A percentile compares a stretch with the other conserved stretches of the same genome.
phyloP scores from a whole-genome alignment of 2,329 filamentous ascomycete genomes.

The Sporothrix humicola region DNA sequence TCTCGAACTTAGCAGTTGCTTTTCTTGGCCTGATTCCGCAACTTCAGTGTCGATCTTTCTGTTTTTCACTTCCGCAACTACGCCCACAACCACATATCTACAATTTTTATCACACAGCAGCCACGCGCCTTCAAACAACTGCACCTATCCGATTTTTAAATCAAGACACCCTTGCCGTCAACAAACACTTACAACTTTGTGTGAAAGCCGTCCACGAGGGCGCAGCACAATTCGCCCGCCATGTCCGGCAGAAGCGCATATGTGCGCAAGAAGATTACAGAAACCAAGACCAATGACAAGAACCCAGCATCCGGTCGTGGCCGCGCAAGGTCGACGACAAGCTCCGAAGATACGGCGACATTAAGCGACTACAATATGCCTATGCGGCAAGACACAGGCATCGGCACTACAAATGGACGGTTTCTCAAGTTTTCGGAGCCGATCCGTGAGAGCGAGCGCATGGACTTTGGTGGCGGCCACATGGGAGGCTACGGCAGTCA shows the following conservation, averaged over 20 bases:
- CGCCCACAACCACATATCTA: background rate
- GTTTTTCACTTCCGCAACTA: background rate
- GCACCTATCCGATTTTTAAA: background rate
- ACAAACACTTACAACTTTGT: too few relatives aligned
- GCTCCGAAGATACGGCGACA: constrained; percentile 50
- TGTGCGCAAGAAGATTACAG: constrained; percentile 64
- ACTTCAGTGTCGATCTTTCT: constrained; percentile 5
- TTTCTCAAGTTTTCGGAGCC: constrained; percentile 55
- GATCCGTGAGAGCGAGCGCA: constrained; percentile 44
- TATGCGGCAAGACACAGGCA: constrained; percentile 49
- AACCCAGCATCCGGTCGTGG: constrained; percentile 37
- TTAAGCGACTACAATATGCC: constrained; percentile 49
- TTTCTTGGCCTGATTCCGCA: constrained; percentile 5
- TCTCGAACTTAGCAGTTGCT: constrained; percentile 23
- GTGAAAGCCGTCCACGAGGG: background rate
- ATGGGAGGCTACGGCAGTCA: constrained; percentile 44
- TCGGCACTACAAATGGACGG: constrained; percentile 52
- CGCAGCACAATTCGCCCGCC: constrained; percentile 20
- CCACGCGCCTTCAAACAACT: background rate
- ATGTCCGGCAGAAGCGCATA: constrained; percentile 66
- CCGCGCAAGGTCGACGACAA: constrained; percentile 48
- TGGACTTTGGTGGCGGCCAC: constrained; percentile 39
- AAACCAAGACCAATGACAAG: constrained; percentile 50
- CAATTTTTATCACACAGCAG: background rate
- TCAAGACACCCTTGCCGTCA: background rate